A percentile compares a stretch with the other conserved stretches of the same genome.
Conservation (phyloP, 108 stramenopile genomes). For the Fistulifera pelliculosa region DNA sequence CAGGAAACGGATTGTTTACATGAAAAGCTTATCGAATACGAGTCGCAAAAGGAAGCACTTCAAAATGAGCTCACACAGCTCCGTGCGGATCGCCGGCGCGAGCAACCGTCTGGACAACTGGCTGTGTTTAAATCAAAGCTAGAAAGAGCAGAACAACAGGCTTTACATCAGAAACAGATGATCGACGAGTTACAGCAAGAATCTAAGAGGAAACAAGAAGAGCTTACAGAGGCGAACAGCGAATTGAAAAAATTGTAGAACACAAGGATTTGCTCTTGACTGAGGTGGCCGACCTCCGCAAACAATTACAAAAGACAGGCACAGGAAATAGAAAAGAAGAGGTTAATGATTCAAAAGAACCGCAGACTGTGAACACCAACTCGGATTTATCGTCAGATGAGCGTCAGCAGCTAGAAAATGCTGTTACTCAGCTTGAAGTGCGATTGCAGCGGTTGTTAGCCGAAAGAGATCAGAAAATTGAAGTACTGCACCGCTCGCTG, state of each 20-base stretch:
- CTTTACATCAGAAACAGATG: background rate
- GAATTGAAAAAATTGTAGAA: background rate
- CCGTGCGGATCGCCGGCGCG: background rate
- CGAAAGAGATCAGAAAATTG: too few species aligned
- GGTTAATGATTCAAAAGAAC: background rate
- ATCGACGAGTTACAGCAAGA: background rate
- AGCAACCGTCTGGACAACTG: background rate
- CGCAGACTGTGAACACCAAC: too few species aligned
- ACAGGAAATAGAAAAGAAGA: too few species aligned
- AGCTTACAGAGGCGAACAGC: background rate
- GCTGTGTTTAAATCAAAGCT: background rate
- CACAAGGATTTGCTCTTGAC: conserved; percentile 3
- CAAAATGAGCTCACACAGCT: background rate
- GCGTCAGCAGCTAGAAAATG: too few species aligned
- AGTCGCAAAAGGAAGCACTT: conserved; percentile 5
- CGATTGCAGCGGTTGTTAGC: too few species aligned
- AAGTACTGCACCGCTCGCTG: too few species aligned
- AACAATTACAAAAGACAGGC: background rate
- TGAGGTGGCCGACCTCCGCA: conserved; percentile 1
- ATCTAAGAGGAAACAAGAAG: background rate
- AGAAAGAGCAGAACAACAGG: background rate
- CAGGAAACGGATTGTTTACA: background rate
- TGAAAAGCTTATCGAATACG: background rate
- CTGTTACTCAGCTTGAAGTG: too few species aligned
- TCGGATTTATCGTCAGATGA: too few species aligned